These are phyloP conservation scores for Nicotiana attenuata DNA, from an alignment of 257 asterid genomes.

Conservation along the genomic window DNA sequence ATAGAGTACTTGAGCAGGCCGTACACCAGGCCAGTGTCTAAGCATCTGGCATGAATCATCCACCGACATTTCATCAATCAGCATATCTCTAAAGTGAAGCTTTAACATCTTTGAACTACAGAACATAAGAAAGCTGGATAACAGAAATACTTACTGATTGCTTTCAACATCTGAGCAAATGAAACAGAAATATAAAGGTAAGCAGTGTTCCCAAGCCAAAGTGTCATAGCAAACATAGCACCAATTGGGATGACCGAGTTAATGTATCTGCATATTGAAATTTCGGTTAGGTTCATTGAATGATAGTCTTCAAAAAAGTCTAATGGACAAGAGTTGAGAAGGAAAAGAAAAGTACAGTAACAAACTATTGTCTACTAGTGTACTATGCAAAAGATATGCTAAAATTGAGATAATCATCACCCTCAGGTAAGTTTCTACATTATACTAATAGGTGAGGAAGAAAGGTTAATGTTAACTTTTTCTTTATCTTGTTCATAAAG, in stretches of 20 bases:
- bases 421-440: background rate
- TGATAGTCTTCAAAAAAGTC: background rate
- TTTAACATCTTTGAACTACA: background rate
- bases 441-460: background rate
- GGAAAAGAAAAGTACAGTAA: background rate
- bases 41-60: background rate
- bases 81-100: background rate
- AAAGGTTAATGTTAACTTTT: background rate
- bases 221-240: conserved; percentile 99
- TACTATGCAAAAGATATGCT: background rate
- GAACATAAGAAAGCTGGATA: background rate
- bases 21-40: background rate
- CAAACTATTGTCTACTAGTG: background rate
- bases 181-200: conserved; percentile 96
- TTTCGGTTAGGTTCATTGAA: background rate
- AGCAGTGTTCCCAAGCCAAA: conserved; percentile 99
- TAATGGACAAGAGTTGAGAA: background rate
- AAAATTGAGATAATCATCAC: background rate
- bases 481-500: background rate
- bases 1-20: background rate
- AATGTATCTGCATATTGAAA: conserved; percentile 53
- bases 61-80: background rate
- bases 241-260: conserved; percentile 91
- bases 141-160: conserved; percentile 66
- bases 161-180: conserved; percentile 98